Percentiles rank a stretch among this genome's conserved stretches.
Evolutionary conservation across 176 grass and related monocot genomes (phyloP).

Genomic region (Bolboschoenus planiculmis): DNA sequence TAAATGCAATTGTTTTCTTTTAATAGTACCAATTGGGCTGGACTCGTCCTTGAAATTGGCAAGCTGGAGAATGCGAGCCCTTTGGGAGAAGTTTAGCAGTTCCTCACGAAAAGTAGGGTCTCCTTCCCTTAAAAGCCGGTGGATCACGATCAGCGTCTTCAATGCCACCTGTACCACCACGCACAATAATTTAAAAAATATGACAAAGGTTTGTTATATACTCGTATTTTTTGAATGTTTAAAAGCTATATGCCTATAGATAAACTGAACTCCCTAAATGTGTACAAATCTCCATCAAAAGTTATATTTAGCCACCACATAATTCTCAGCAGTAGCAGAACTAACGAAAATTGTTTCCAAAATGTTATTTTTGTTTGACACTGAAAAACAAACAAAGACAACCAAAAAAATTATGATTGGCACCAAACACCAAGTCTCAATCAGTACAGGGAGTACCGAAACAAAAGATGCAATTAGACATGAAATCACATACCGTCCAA

Average conservation of each 20-base stretch:
- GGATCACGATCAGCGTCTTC: constrained; percentile 88
- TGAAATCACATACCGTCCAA: constrained; percentile 63
- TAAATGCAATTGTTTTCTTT: neutral
- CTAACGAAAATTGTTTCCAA: neutral
- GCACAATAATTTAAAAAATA: neutral
- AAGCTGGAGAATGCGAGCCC: constrained; percentile 65
- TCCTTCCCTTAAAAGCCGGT: constrained; percentile 85
- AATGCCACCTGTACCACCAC: constrained; percentile 63
- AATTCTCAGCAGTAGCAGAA: neutral
- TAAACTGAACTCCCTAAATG: neutral
- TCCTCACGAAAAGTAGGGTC: constrained; percentile 87
- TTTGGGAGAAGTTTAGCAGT: constrained; percentile 84
- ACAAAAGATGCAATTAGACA: neutral
- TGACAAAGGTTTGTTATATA: neutral
- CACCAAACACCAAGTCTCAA: neutral
- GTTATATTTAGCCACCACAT: neutral
- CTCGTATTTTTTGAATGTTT: neutral
- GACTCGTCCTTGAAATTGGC: constrained; percentile 98
- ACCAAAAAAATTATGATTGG: neutral
- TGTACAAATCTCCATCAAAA: neutral
- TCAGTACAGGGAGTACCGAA: neutral
- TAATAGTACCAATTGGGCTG: constrained; percentile 58
- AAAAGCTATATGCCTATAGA: neutral
- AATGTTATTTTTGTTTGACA: neutral
- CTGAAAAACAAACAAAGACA: neutral